A percentile compares a stretch with the other conserved stretches of the same genome.
phyloP scores from a whole-genome alignment of 345 rosid species.

The Reutealis trisperma region DNA sequence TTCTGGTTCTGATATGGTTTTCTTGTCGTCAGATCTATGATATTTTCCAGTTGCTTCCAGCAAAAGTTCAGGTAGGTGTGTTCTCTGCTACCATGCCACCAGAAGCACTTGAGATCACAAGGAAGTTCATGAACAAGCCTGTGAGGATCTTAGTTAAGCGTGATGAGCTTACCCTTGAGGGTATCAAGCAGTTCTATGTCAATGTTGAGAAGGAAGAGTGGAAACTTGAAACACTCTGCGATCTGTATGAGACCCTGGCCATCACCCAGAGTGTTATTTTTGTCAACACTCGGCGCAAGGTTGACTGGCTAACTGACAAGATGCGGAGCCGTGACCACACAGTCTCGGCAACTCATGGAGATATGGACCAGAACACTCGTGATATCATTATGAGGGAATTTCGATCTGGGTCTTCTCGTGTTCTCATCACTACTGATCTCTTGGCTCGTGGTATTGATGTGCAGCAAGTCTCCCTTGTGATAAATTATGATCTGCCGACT shows the following conservation, averaged over 20 bases:
- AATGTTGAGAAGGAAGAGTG: conserved; percentile 35
- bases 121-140: conserved; percentile 41
- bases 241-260: conserved; percentile 34
- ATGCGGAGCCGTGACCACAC: conserved; percentile 37
- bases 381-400: conserved; percentile 56
- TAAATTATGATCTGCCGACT: conserved; percentile 55
- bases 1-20: neutral
- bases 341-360: conserved; percentile 36
- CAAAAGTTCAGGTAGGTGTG: conserved; percentile 33
- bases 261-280: conserved; percentile 38
- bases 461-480: conserved; percentile 56
- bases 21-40: conserved; percentile 25
- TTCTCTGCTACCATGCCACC: conserved; percentile 40
- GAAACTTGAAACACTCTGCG: conserved; percentile 34
- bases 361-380: conserved; percentile 56
- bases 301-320: conserved; percentile 39
- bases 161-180: conserved; percentile 37
- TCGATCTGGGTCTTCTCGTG: conserved; percentile 54
- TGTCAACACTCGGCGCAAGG: conserved; percentile 37
- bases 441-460: conserved; percentile 56
- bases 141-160: conserved; percentile 39
- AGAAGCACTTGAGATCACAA: conserved; percentile 35
- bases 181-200: conserved; percentile 34
- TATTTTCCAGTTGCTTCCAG: conserved; percentile 37
- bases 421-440: conserved; percentile 53